Base-by-base conservation (phyloP, 2,329 filamentous ascomycete genomes). In the Fusarium pininemorale region DNA sequence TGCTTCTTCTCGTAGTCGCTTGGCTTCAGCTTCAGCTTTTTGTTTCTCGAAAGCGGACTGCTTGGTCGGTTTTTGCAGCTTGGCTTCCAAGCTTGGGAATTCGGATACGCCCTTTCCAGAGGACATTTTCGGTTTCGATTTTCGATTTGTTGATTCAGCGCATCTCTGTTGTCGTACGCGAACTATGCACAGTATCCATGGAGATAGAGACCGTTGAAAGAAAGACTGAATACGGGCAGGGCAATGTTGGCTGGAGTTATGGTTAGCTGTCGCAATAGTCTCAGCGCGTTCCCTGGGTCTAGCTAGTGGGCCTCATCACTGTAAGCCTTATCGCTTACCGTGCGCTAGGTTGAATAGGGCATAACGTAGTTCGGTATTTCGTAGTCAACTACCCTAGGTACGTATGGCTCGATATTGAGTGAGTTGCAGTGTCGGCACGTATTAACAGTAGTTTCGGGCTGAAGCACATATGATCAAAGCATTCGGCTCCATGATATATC, bases 11-110 rank as follows among this genome's bases (percentile, higher is more conserved):
- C 94, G 90, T 76, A 90, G 88, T 67, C 93, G 91, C 84, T 98
- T 98, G 30, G 94, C 94, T 85, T 97, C 94, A 64, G 93, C 94
- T 81, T 97, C 94, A 68, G 94, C 94, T 82, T 93, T 94, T 81
- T 97, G 93, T 77, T 92, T 92, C 84, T 98, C 95, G 81, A 97
- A 98, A 32, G 93, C 88, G 26, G 94, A 97, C 80, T 96, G 94
- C 83, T 95, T 96, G 70, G 91, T 88, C 1, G 94, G 91, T 55
- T 94, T 94, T 63, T 92, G 90, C 57, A 96, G 90, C 83, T 97
- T 97, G 58, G 91, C 89, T 64, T 92, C 90, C 67, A 94, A 87
- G 78, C 94, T 90, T 20, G 93, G 92, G 78, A 96, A 95, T 67
- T 87, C 84, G 78, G 83, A 78, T 59, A 86, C 80, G 73, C 86